Evolutionary conservation across 1,284 basidiomycete genomes (phyloP).

Genomic region (Crepidotus sp.): DNA sequence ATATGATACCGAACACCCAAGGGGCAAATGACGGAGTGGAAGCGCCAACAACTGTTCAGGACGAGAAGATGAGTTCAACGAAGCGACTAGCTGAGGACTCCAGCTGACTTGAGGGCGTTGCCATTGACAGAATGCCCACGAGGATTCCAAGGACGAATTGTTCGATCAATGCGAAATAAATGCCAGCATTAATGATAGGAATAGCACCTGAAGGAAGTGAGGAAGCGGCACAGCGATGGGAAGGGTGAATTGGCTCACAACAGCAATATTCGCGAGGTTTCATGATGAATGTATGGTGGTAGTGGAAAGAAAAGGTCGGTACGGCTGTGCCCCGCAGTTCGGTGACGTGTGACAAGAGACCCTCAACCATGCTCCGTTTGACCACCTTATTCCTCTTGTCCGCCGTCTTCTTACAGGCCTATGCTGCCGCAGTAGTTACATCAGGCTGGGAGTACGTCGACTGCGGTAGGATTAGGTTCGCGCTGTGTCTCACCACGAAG

Average conservation of each 20-base stretch:
- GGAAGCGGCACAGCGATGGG: not conserved
- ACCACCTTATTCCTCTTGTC: conserved; percentile 26
- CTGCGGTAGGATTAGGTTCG: conserved; percentile 40
- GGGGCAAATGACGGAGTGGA: conserved; percentile 66
- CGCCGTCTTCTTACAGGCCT: conserved; percentile 22
- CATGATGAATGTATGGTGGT: conserved; percentile 16
- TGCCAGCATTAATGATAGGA: conserved; percentile 78
- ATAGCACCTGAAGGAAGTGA: conserved; percentile 45
- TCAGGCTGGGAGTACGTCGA: conserved; percentile 41
- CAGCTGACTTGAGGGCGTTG: conserved; percentile 68
- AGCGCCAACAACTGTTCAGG: conserved; percentile 70
- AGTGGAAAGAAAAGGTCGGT: conserved; percentile 3
- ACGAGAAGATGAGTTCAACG: not conserved
- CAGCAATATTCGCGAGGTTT: conserved; percentile 17
- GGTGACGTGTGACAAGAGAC: no score
- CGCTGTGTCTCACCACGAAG: not conserved
- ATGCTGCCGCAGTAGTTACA: conserved; percentile 23
- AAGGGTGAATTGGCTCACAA: conserved; percentile 4
- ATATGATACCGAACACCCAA: conserved; percentile 67
- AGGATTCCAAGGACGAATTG: conserved; percentile 64
- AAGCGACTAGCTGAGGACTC: conserved; percentile 5
- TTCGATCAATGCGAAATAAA: conserved; percentile 72
- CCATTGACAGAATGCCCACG: conserved; percentile 71
- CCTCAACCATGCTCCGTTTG: conserved; percentile 28
- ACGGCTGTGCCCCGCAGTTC: not conserved